Evolutionary conservation across 169 alveolate species (phyloP).

Genomic region (Plasmodium ovale): DNA sequence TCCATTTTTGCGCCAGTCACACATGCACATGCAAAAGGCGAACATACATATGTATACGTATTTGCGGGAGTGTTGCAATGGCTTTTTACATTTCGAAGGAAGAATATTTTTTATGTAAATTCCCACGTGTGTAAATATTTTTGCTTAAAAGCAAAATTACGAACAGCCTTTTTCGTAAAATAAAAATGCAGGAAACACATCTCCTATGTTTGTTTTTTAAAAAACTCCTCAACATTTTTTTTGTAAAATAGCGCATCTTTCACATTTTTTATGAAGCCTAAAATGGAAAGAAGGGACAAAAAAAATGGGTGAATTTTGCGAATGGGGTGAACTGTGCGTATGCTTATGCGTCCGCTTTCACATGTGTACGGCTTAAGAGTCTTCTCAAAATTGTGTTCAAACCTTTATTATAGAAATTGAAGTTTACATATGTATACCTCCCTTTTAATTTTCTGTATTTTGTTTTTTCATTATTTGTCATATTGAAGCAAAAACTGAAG

Average conservation of each 20-base stretch:
- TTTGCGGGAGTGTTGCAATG: background rate
- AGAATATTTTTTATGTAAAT: too few relatives aligned
- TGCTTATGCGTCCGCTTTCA: background rate
- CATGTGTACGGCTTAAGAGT: background rate
- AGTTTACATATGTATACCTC: background rate
- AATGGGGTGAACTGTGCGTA: background rate
- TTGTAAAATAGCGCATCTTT: constrained; percentile 42
- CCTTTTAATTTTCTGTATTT: constrained; percentile 30
- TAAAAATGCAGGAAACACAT: background rate
- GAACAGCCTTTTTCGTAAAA: background rate
- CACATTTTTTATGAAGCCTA: constrained; percentile 51
- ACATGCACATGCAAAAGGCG: background rate
- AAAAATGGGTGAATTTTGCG: background rate
- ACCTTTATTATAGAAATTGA: constrained; percentile 47
- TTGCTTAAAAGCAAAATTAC: background rate
- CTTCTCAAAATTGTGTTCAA: background rate
- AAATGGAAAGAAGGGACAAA: background rate
- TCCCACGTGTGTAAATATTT: background rate
- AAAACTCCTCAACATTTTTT: constrained; percentile 47
- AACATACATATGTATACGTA: background rate
- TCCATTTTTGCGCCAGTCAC: background rate
- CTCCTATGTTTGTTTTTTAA: constrained; percentile 20
- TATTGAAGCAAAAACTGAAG: constrained; percentile 18
- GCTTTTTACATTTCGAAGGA: background rate
- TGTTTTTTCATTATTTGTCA: constrained; percentile 29